Evolutionary conservation across 106 monocot genomes (phyloP).

Genomic region (Phalaenopsis aphrodite): DNA sequence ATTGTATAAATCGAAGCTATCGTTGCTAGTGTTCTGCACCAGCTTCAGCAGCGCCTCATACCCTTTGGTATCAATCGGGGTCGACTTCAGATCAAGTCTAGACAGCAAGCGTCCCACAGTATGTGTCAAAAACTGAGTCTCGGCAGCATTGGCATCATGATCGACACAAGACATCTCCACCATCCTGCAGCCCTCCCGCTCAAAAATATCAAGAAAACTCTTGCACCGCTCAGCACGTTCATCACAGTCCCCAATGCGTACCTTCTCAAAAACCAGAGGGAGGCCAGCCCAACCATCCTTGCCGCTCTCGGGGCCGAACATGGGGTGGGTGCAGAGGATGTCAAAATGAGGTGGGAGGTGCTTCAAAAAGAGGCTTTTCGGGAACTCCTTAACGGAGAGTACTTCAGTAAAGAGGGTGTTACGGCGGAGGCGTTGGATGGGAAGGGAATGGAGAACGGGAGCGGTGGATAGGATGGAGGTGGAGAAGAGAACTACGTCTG

Average conservation of each 20-base stretch:
- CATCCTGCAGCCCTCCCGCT: conserved; percentile 53
- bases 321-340: conserved; percentile 72
- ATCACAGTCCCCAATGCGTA: conserved; percentile 24
- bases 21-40: conserved; percentile 44
- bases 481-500: conserved; percentile 53
- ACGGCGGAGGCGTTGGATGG: conserved; percentile 46
- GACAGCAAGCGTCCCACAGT: conserved; percentile 53
- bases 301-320: conserved; percentile 75
- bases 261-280: conserved; percentile 58
- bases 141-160: conserved; percentile 44
- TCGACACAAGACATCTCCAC: conserved; percentile 69
- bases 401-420: conserved; percentile 62
- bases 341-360: conserved; percentile 45
- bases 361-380: conserved; percentile 31
- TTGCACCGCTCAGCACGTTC: conserved; percentile 19
- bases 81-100: conserved; percentile 36
- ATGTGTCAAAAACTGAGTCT: conserved; percentile 65
- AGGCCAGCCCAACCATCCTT: conserved; percentile 49
- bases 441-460: conserved; percentile 36
- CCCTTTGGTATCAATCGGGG: conserved; percentile 55
- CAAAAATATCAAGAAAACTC: conserved; percentile 45
- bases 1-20: conserved; percentile 66
- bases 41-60: conserved; percentile 51
- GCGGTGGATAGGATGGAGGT: conserved; percentile 45
- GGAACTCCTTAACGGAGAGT: conserved; percentile 76